These are phyloP conservation scores for Blastobotrys parvus DNA, from an alignment of 805 yeast genomes.

Conservation along the genomic window DNA sequence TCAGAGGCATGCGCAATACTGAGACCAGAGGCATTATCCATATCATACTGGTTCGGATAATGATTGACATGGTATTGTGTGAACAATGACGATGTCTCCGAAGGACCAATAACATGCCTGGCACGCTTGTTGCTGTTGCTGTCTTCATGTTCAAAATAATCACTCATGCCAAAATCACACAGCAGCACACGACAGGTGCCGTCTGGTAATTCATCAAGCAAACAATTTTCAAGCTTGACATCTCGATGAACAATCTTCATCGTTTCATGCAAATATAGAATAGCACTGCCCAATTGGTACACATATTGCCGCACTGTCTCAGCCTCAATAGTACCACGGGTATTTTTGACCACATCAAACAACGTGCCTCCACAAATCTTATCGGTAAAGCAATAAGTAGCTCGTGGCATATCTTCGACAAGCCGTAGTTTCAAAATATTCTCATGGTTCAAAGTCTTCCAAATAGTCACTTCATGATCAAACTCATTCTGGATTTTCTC, in stretches of 20 bases:
- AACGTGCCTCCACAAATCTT: slow-evolving; percentile 69
- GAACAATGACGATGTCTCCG: slow-evolving; percentile 19
- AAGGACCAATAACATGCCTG: slow-evolving; percentile 17
- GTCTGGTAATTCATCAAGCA: slow-evolving; percentile 38
- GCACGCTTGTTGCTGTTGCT: neutral
- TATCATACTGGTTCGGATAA: neutral
- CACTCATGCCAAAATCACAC: slow-evolving; percentile 88
- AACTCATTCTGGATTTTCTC: slow-evolving; percentile 49
- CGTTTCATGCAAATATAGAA: slow-evolving; percentile 54
- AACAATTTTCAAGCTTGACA: slow-evolving; percentile 71
- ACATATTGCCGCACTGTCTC: slow-evolving; percentile 32
- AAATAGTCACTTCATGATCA: slow-evolving; percentile 61
- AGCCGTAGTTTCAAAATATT: slow-evolving; percentile 55
- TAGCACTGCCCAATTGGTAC: slow-evolving; percentile 49
- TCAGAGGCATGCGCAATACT: neutral
- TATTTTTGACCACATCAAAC: slow-evolving; percentile 58
- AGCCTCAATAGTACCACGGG: slow-evolving; percentile 35
- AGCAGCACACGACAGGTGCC: slow-evolving; percentile 39
- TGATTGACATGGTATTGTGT: slow-evolving; percentile 14
- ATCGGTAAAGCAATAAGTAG: slow-evolving; percentile 66
- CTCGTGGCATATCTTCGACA: slow-evolving; percentile 49
- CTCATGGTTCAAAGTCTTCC: slow-evolving; percentile 62
- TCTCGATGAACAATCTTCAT: slow-evolving; percentile 72
- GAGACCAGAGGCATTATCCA: no score
- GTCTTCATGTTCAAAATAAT: slow-evolving; percentile 19